Base-by-base conservation (phyloP, 2,329 filamentous ascomycete species). In the Colletotrichum theobromicola region DNA sequence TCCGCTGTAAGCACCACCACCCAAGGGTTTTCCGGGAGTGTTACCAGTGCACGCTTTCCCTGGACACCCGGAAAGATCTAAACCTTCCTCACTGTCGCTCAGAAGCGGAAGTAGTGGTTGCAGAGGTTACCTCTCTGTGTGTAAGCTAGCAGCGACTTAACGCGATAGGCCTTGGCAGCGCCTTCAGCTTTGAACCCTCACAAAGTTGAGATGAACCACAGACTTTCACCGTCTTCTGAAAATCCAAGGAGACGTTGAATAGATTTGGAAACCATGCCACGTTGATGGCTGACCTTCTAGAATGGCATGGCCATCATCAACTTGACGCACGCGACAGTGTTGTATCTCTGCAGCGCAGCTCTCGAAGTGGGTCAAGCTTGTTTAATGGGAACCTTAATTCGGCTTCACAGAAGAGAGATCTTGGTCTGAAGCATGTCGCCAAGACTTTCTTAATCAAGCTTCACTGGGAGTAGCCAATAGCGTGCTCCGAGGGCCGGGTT, bases 381-480 rank as follows among this genome's bases (percentile, higher is more conserved):
- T 50, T 21, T 50, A 50, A 21, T 50, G n/a, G 42, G 21, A 50
- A 50, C n/a, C 0, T 21, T 50, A 50, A 50, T 21, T 50, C n/a
- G n/a, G 42, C 42, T 50, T 50, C 42, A 50, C 42, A 0, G 10
- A 21, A 50, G n/a, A 50, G 42, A 50, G n/a, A 6, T 50, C n/a
- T 21, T 21, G 42, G 42, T 50, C n/a, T 50, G 10, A 50, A 50
- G 42, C n/a, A 21, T 13, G n/a, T 50, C 42, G 42, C 42, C n/a
- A 50, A 50, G 42, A 50, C 42, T 5, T 10, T 21, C 10, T 50
- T 21, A 50, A 21, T 50, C 42, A 50, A 21, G 42, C 12, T 50
- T 7, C 42, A 1, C 0, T 5, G n/a, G 42, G 0, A 0, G 2
- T 6, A 21, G n/a, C 42, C 42, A 50, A 50, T 50, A 12, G 21